phyloP scores from a whole-genome alignment of 2,329 filamentous ascomycete species.

The Zymoseptoria brevis region DNA sequence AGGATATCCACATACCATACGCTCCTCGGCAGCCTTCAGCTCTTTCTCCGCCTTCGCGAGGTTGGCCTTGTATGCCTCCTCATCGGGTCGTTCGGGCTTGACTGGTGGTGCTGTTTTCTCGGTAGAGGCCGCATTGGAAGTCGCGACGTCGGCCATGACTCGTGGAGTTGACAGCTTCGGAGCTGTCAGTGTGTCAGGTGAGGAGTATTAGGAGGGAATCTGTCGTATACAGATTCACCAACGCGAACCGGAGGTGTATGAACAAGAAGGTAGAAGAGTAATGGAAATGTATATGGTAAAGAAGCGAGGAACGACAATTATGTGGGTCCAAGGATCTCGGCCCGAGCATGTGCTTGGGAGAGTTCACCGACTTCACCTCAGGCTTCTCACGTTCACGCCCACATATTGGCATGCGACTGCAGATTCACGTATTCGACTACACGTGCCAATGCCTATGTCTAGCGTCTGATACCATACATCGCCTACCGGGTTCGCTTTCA shows the following conservation, averaged over 20 bases:
- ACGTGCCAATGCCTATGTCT: too few relatives aligned
- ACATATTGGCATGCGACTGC: neutral
- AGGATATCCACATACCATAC: conserved; percentile 29
- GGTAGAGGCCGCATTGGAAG: conserved; percentile 7
- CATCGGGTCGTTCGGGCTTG: conserved; percentile 80
- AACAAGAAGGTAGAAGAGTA: neutral
- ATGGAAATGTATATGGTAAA: neutral
- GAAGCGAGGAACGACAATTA: neutral
- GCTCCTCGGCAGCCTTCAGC: conserved; percentile 67
- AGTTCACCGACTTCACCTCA: neutral
- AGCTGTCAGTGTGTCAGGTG: conserved; percentile 30
- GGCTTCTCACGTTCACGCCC: neutral
- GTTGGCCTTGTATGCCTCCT: conserved; percentile 71
- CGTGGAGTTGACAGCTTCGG: conserved; percentile 28
- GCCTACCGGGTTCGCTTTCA: too few relatives aligned
- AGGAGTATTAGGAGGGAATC: neutral
- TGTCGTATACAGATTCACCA: neutral
- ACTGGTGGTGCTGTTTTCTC: conserved; percentile 26
- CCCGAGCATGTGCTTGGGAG: neutral
- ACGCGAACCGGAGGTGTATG: neutral
- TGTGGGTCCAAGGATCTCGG: neutral
- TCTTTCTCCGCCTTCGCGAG: conserved; percentile 80
- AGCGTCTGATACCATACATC: too few relatives aligned
- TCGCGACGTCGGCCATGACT: conserved; percentile 24
- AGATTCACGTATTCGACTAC: neutral